These are phyloP conservation scores for Apiospora aurea DNA, from an alignment of 2,329 filamentous ascomycete species.

Conservation along the genomic window DNA sequence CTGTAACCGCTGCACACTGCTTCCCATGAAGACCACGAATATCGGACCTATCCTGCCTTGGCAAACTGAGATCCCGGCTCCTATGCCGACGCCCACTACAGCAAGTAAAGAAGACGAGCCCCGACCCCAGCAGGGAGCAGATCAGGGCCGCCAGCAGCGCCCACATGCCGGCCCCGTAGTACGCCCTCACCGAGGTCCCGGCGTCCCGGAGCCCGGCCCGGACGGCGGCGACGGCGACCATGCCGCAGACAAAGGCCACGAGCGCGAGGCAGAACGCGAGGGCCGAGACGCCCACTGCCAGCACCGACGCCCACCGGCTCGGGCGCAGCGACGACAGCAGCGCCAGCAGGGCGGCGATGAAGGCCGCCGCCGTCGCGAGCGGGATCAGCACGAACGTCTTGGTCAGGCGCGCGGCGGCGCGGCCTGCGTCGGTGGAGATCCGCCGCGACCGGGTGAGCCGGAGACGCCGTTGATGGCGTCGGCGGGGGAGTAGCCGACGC, in stretches of 20 bases:
- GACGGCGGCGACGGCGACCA: constrained; percentile 55
- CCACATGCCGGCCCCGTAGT: constrained; percentile 62
- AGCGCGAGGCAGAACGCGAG: constrained; percentile 64
- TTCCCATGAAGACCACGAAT: neutral
- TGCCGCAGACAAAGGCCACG: constrained; percentile 60
- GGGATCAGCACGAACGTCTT: constrained; percentile 58
- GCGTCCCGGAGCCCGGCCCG: constrained; percentile 41
- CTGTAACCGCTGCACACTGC: neutral
- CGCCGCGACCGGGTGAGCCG: constrained; percentile 68
- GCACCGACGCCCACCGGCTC: neutral
- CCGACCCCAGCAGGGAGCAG: constrained; percentile 57
- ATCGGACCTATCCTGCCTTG: neutral
- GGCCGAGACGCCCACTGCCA: constrained; percentile 49
- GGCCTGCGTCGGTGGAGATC: constrained; percentile 61
- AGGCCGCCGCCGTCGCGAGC: constrained; percentile 56
- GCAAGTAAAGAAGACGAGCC: constrained; percentile 65
- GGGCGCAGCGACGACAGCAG: neutral
- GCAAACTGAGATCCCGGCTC: neutral
- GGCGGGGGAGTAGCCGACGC: constrained; percentile 64
- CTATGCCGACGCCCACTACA: constrained; percentile 52
- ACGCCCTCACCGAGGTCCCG: neutral
- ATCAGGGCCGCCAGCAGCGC: constrained; percentile 60
- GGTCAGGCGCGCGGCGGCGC: constrained; percentile 64
- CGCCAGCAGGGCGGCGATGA: constrained; percentile 47
- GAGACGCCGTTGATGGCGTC: constrained; percentile 56